Evolutionary conservation across 202 grass and related monocot species (phyloP).

Genomic region (Digitaria exilis): DNA sequence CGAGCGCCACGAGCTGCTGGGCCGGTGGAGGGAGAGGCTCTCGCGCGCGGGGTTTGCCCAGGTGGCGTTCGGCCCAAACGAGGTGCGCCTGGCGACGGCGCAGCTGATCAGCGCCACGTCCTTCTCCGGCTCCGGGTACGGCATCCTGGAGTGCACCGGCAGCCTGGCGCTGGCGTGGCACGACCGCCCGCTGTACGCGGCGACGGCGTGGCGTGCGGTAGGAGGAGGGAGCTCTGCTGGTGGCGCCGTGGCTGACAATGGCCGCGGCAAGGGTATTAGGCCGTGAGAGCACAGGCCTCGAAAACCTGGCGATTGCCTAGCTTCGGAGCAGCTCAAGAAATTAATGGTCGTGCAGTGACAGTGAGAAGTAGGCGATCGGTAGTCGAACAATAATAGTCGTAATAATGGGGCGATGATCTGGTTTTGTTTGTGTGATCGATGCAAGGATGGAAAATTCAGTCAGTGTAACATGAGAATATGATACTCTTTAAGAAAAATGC

Average conservation of each 20-base stretch:
- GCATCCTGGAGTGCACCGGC: slow-evolving; percentile 47
- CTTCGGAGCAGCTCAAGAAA: neutral
- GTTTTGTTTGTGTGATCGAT: neutral
- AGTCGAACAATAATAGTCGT: neutral
- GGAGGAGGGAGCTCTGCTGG: neutral
- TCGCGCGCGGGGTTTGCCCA: slow-evolving; percentile 36
- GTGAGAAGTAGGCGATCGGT: neutral
- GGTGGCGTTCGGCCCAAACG: slow-evolving; percentile 43
- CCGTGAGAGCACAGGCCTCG: neutral
- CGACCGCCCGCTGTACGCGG: slow-evolving; percentile 45
- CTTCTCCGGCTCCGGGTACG: slow-evolving; percentile 51
- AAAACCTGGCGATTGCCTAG: neutral
- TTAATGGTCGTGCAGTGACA: neutral
- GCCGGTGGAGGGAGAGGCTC: slow-evolving; percentile 47
- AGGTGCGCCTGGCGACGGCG: slow-evolving; percentile 38
- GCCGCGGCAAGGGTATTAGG: neutral
- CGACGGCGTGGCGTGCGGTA: slow-evolving; percentile 55
- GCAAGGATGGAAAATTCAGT: neutral
- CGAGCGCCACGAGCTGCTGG: slow-evolving; percentile 69
- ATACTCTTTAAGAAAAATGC: neutral
- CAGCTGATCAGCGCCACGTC: slow-evolving; percentile 29
- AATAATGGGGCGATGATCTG: neutral
- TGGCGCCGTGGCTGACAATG: neutral
- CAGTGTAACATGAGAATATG: neutral
- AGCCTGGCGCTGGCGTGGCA: slow-evolving; percentile 70